Base-by-base conservation (phyloP, 2,329 filamentous ascomycete species). In the Trichoderma simmonsii region DNA sequence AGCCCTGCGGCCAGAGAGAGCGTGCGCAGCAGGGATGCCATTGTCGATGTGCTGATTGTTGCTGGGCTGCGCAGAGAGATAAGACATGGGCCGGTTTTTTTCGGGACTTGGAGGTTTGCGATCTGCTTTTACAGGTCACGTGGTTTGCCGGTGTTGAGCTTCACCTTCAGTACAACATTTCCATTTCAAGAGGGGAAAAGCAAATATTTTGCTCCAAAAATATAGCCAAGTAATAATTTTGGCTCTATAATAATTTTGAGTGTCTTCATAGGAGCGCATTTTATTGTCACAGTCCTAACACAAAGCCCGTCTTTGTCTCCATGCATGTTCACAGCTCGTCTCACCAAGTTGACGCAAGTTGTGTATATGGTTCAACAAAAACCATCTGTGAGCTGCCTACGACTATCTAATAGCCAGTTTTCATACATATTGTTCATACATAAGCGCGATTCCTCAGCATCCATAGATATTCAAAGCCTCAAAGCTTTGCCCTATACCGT, bases 11-110 rank as follows among this genome's bases (percentile, higher is more conserved):
- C 75, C 18, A 81, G 76, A 73, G 81, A 78, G 70, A 83, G 70
- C 9, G 75, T 74, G 70, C 81, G 80, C 71, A 83, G 71, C 30
- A 83, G 71, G 43, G 79, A 82, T 63, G 81, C 77, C 81, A 83
- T 83, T 21, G 70, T 51, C 34, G 61, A 28, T 72, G 36, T 18
- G 28, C 18, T 65, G 36, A 26, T 59, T 48, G 34, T 60, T 60
- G 32, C 39, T 71, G 26, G 48, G 43, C 57, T 70, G 67, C 57
- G 15, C 4, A 21, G 30, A 21, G 30, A 70, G 67, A 14, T 30
- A 28, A 28, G 39, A 59, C 57, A 21, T 34, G 28, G 57, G 57
- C 57, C 57, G 57, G 39, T 28, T 32, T 26, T 61, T 62, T 70
- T 62, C n/a, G 36, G 57, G 65, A 26, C 3, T 9, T 43, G 39